phyloP scores from a whole-genome alignment of 1,284 basidiomycete species.

The Anthracocystis setariae region DNA sequence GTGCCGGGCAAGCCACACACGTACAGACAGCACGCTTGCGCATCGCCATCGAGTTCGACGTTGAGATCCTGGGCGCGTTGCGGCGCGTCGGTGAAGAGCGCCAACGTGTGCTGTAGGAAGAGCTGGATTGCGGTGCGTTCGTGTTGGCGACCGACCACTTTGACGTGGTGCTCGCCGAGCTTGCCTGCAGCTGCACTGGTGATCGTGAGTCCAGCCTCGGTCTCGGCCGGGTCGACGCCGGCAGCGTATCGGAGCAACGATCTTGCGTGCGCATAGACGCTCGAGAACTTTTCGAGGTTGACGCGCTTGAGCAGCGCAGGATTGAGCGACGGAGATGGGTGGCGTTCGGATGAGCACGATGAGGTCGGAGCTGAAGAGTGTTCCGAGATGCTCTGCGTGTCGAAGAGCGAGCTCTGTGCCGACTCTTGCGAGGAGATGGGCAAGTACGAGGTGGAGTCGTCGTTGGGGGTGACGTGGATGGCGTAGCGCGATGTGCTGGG shows the following conservation, averaged over 20 bases:
- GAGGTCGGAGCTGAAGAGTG: conserved; percentile 29
- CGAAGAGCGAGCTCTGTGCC: conserved; percentile 44
- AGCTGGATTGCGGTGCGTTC: conserved; percentile 61
- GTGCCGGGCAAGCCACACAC: conserved; percentile 70
- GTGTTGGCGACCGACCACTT: conserved; percentile 64
- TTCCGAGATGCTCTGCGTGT: conserved; percentile 38
- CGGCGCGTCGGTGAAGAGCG: conserved; percentile 42
- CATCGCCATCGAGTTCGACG: conserved; percentile 53
- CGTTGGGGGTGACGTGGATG: conserved; percentile 20
- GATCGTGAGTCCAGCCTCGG: conserved; percentile 43
- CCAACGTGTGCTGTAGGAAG: conserved; percentile 59
- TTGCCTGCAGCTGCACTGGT: conserved; percentile 21
- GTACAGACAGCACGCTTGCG: conserved; percentile 64
- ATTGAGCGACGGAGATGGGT: conserved; percentile 28
- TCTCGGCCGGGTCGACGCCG: conserved; percentile 41
- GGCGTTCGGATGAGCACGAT: conserved; percentile 37
- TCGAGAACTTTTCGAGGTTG: conserved; percentile 39
- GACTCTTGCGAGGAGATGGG: conserved; percentile 50
- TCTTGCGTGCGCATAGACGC: conserved; percentile 68
- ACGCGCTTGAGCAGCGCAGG: conserved; percentile 13
- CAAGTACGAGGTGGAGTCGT: conserved; percentile 46
- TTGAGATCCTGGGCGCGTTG: conserved; percentile 16
- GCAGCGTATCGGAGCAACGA: conserved; percentile 64
- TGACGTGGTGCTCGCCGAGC: conserved; percentile 43
- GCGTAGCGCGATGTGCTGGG: conserved; percentile 28